phyloP scores from a whole-genome alignment of 805 yeast genomes.

The Myxozyma udenii region DNA sequence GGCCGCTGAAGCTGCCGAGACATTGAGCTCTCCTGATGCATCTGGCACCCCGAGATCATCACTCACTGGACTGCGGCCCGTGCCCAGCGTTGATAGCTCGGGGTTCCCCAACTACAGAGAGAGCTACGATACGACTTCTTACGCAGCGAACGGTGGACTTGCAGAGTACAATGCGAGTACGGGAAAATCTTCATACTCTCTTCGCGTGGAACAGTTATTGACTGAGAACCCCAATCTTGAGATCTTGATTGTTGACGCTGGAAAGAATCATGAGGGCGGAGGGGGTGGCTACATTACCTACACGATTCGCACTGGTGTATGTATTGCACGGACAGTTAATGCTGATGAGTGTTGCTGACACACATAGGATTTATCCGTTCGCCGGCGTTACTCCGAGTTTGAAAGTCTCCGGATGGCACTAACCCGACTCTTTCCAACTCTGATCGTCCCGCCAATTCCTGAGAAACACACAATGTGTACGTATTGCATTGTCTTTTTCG shows the following conservation, averaged over 20 bases:
- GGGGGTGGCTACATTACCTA: constrained; percentile 77
- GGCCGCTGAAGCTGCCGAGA: neutral
- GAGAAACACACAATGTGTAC: constrained; percentile 62
- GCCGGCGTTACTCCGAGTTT: constrained; percentile 89
- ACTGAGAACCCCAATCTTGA: constrained; percentile 34
- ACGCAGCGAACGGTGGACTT: constrained; percentile 5
- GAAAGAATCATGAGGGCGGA: constrained; percentile 77
- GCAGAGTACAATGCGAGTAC: neutral
- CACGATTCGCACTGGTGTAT: constrained; percentile 61
- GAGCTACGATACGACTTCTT: constrained; percentile 26
- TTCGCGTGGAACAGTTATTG: constrained; percentile 39
- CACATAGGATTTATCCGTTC: constrained; percentile 47
- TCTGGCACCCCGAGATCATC: neutral
- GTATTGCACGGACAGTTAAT: no score
- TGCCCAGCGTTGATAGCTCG: constrained; percentile 8
- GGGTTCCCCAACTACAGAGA: constrained; percentile 26
- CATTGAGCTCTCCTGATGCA: neutral
- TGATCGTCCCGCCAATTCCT: constrained; percentile 91
- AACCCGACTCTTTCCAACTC: constrained; percentile 69
- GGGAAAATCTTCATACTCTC: constrained; percentile 26
- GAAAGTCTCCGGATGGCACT: constrained; percentile 74
- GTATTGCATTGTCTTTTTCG: constrained; percentile 4
- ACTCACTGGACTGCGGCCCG: neutral
- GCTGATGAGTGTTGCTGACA: neutral
- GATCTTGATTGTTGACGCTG: constrained; percentile 72